Conservation (phyloP, 345 rosid genomes). For the Aurinia saxatilis region DNA sequence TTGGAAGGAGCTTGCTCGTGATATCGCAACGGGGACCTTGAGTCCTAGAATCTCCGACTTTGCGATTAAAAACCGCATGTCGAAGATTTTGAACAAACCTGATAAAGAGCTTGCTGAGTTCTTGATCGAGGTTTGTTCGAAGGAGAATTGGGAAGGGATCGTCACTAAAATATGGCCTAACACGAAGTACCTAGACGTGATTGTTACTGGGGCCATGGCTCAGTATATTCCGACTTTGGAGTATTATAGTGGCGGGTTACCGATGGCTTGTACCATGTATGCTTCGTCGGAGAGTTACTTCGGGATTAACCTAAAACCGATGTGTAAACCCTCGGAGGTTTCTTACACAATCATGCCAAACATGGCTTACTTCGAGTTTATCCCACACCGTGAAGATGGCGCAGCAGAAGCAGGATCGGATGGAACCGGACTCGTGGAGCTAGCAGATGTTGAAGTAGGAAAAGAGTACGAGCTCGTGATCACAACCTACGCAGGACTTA, state of each 20-base stretch:
- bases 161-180: constrained; percentile 81
- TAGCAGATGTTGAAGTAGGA: constrained; percentile 60
- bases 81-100: constrained; percentile 45
- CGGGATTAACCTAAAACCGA: constrained; percentile 77
- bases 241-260: constrained; percentile 70
- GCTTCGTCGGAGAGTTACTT: constrained; percentile 95
- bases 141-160: constrained; percentile 63
- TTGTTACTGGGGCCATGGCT: constrained; percentile 95
- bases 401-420: background rate
- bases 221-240: constrained; percentile 91
- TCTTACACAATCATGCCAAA: constrained; percentile 88
- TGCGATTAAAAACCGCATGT: constrained; percentile 39
- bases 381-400: constrained; percentile 38
- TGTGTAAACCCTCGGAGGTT: constrained; percentile 75
- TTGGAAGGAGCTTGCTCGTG: constrained; percentile 54
- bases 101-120: constrained; percentile 54
- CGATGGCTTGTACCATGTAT: constrained; percentile 86
- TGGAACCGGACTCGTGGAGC: constrained; percentile 46
- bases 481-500: constrained; percentile 72
- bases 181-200: constrained; percentile 79
- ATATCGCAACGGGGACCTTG: constrained; percentile 55
- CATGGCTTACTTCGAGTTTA: constrained; percentile 86
- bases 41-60: constrained; percentile 48
- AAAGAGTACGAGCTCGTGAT: constrained; percentile 80
- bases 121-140: constrained; percentile 40